These are phyloP conservation scores for Xerocomus amazonicus DNA, from an alignment of 1,284 basidiomycete species.

Conservation along the genomic window DNA sequence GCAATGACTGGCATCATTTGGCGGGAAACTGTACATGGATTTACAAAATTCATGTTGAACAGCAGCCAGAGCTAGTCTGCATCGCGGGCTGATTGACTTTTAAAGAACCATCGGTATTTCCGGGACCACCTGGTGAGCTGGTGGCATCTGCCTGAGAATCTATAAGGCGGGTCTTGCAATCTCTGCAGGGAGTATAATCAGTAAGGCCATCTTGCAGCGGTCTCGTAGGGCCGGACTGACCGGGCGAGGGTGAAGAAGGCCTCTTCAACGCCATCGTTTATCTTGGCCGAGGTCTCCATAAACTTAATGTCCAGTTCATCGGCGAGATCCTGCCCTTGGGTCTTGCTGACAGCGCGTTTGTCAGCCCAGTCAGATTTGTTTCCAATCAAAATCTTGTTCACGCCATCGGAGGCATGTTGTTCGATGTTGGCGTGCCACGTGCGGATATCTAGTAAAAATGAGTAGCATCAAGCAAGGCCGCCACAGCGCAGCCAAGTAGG, in stretches of 20 bases:
- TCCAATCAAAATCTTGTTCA: constrained; percentile 98
- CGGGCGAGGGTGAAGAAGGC: constrained; percentile 97
- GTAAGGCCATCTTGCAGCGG: not conserved
- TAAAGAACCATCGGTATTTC: constrained; percentile 52
- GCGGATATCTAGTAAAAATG: constrained; percentile 74
- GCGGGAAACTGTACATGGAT: constrained; percentile 5
- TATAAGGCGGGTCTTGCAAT: constrained; percentile 96
- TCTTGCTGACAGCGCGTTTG: constrained; percentile 88
- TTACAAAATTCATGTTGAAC: constrained; percentile 47
- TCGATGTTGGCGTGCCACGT: constrained; percentile 99
- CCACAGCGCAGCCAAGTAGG: constrained; percentile 5
- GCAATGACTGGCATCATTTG: constrained; percentile 4
- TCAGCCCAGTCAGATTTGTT: constrained; percentile 99
- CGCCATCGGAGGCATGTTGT: constrained; percentile 97
- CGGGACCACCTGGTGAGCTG: constrained; percentile 39
- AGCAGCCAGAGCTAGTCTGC: constrained; percentile 49
- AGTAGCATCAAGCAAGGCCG: not conserved
- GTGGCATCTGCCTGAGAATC: constrained; percentile 83
- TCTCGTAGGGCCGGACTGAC: constrained; percentile 46
- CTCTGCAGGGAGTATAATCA: constrained; percentile 48
- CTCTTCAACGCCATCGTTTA: constrained; percentile 97
- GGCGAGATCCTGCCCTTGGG: constrained; percentile 81
- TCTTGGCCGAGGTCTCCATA: constrained; percentile 98
- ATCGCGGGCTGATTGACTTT: constrained; percentile 60
- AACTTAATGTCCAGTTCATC: constrained; percentile 91